These are phyloP conservation scores for Neocatenulostroma microsporum DNA, from an alignment of 2,329 filamentous ascomycete species.

Conservation along the genomic window DNA sequence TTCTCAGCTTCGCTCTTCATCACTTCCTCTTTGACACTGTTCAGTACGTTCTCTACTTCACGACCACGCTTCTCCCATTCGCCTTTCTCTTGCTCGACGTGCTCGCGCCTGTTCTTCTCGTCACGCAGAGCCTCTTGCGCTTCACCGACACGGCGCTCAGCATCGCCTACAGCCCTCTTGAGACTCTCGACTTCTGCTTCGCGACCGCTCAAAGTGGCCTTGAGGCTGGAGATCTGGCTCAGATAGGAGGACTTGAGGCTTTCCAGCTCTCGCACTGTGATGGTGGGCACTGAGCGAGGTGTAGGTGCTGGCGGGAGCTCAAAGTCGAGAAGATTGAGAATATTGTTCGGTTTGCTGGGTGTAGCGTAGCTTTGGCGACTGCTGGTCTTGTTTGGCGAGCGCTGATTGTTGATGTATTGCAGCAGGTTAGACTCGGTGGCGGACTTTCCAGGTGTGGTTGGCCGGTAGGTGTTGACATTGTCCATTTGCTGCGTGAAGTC, in stretches of 20 bases:
- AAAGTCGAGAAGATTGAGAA: constrained; percentile 73
- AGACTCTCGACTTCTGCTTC: constrained; percentile 85
- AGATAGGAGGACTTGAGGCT: constrained; percentile 83
- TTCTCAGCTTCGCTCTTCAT: constrained; percentile 69
- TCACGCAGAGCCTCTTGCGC: constrained; percentile 77
- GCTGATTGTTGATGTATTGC: constrained; percentile 34
- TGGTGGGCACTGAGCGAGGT: constrained; percentile 79
- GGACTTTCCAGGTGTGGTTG: constrained; percentile 46
- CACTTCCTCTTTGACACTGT: constrained; percentile 74
- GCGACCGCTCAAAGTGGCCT: constrained; percentile 82
- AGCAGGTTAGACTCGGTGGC: constrained; percentile 42
- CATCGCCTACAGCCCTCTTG: constrained; percentile 79
- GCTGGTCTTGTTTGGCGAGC: constrained; percentile 36
- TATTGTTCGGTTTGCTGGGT: constrained; percentile 40
- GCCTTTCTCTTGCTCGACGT: constrained; percentile 65
- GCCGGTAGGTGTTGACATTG: constrained; percentile 42
- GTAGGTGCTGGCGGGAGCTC: constrained; percentile 92
- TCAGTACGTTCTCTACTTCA: constrained; percentile 76
- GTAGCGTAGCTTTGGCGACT: constrained; percentile 28
- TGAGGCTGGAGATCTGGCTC: constrained; percentile 90
- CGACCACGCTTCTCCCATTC: constrained; percentile 77
- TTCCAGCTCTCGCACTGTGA: constrained; percentile 88
- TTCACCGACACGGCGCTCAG: constrained; percentile 84
- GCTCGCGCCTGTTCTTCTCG: constrained; percentile 61
- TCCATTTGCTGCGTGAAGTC: constrained; percentile 81